These are phyloP conservation scores for Colletotrichum zoysiae DNA, from an alignment of 2,329 filamentous ascomycete genomes.

Conservation along the genomic window DNA sequence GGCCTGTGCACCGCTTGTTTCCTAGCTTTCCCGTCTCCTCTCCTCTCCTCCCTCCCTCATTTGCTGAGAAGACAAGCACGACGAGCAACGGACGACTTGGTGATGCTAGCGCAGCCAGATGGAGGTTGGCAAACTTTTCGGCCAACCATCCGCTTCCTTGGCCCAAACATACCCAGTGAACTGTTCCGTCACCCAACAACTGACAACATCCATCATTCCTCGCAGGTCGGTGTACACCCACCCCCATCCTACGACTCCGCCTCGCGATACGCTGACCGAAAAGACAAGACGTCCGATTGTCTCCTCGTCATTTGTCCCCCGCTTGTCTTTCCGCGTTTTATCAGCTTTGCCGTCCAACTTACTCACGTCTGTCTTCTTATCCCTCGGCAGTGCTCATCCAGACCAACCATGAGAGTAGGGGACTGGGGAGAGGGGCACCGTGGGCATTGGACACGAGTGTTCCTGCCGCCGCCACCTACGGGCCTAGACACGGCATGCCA, in stretches of 20 bases:
- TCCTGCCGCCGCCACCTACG: background rate
- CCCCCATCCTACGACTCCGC: background rate
- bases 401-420: background rate
- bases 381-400: background rate
- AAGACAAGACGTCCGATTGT: background rate
- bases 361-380: conserved; percentile 10
- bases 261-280: background rate
- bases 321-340: conserved; percentile 23
- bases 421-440: background rate
- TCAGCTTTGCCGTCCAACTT: conserved; percentile 24
- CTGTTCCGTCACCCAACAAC: conserved; percentile 13
- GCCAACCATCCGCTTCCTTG: conserved; percentile 34
- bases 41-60: background rate
- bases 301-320: background rate
- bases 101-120: background rate
- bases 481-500: background rate
- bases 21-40: background rate
- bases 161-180: conserved; percentile 5
- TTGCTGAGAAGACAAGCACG: background rate
- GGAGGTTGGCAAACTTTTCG: conserved; percentile 22
- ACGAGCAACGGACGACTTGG: conserved; percentile 9
- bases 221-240: conserved; percentile 19
- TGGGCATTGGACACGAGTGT: background rate
- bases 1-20: conserved; percentile 14
- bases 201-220: background rate